These are phyloP conservation scores for Rhodotorula sphaerocarpa DNA, from an alignment of 768 basidiomycete species.

Conservation along the genomic window DNA sequence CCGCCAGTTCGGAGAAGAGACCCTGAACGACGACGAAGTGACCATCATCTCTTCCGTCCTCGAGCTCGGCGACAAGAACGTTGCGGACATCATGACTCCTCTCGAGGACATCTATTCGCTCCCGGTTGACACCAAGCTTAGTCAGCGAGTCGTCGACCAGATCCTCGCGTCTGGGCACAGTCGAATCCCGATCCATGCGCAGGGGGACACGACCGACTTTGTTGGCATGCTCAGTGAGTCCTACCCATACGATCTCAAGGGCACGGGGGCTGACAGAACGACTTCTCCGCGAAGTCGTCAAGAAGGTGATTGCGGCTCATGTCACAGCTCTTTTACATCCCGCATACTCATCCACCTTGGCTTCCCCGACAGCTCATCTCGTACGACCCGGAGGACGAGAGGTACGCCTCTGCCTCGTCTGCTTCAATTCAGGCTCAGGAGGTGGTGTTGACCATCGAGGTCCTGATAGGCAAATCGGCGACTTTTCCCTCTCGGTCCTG, in stretches of 20 bases:
- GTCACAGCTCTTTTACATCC: too few relatives aligned
- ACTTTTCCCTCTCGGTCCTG: conserved; percentile 69
- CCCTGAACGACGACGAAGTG: conserved; percentile 47
- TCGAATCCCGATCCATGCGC: conserved; percentile 77
- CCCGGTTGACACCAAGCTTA: conserved; percentile 65
- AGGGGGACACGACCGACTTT: conserved; percentile 61
- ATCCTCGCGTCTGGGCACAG: conserved; percentile 64
- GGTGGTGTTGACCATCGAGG: too few relatives aligned
- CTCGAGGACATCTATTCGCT: conserved; percentile 76
- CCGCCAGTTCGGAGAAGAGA: conserved; percentile 43
- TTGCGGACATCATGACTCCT: conserved; percentile 69
- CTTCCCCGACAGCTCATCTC: conserved; percentile 59
- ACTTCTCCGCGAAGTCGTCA: not conserved
- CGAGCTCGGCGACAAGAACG: conserved; percentile 44
- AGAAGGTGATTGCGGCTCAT: conserved; percentile 11
- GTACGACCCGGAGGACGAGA: conserved; percentile 72
- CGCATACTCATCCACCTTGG: too few relatives aligned
- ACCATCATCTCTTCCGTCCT: conserved; percentile 38
- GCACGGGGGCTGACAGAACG: conserved; percentile 38
- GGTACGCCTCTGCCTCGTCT: conserved; percentile 36
- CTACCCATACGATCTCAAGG: not conserved
- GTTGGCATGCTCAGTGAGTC: conserved; percentile 56
- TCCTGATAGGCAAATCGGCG: conserved; percentile 55
- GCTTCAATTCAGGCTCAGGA: too few relatives aligned
- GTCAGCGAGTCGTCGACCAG: conserved; percentile 65